Evolutionary conservation across 176 grass and related monocot genomes (phyloP).

Genomic region (Tuctoria greenei): DNA sequence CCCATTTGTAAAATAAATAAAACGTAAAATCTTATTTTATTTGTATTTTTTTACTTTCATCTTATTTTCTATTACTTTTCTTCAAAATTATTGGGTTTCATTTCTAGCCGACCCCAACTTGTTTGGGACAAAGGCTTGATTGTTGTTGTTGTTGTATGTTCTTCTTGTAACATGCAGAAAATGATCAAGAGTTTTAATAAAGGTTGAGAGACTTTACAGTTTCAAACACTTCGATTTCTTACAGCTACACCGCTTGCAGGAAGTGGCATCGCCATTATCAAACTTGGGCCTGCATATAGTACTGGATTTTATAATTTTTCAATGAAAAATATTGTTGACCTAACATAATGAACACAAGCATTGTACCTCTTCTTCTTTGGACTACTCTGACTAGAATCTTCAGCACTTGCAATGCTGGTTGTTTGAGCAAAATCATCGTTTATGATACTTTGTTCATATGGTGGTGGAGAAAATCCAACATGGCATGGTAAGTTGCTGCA

Average conservation of each 20-base stretch:
- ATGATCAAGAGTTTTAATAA: neutral
- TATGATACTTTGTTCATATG: conserved; percentile 38
- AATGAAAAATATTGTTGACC: conserved; percentile 22
- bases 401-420: conserved; percentile 26
- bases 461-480: conserved; percentile 42
- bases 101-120: too few relatives aligned
- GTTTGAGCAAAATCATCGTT: conserved; percentile 34
- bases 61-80: too few relatives aligned
- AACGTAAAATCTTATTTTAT: too few relatives aligned
- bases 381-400: conserved; percentile 48
- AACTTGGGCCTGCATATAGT: conserved; percentile 64
- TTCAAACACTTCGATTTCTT: conserved; percentile 99
- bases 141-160: too few relatives aligned
- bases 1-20: too few relatives aligned
- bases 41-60: too few relatives aligned
- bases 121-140: too few relatives aligned
- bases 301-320: conserved; percentile 36
- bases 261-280: conserved; percentile 61
- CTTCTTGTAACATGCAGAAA: too few relatives aligned
- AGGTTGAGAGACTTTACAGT: conserved; percentile 54
- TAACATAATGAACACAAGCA: conserved; percentile 24
- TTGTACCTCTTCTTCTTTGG: conserved; percentile 93
- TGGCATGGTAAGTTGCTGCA: conserved; percentile 32
- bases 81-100: too few relatives aligned
- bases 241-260: conserved; percentile 95